A percentile compares a stretch with the other conserved stretches of the same genome.
Conservation (phyloP, 2,329 filamentous ascomycete species). For the Epichloe hybrida region DNA sequence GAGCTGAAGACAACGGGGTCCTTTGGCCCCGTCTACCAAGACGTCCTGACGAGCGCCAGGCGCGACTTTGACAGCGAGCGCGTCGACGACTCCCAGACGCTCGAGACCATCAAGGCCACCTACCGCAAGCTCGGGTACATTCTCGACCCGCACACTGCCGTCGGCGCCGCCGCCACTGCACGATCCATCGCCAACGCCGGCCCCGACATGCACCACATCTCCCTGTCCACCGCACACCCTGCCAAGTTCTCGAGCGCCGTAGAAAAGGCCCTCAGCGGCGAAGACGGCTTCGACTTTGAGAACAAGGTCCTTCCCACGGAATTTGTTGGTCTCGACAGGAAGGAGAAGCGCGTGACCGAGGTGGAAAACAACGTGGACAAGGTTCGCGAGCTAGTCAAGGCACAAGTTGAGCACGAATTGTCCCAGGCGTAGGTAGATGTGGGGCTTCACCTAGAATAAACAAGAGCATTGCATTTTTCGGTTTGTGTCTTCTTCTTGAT, state of each 20-base stretch:
- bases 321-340: slow-evolving; percentile 65
- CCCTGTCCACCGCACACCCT: slow-evolving; percentile 85
- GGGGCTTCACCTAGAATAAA: background rate
- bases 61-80: slow-evolving; percentile 71
- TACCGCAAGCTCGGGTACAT: slow-evolving; percentile 58
- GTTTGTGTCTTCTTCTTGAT: background rate
- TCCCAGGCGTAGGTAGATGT: slow-evolving; percentile 12
- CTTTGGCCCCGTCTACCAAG: slow-evolving; percentile 62
- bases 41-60: slow-evolving; percentile 58
- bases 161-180: slow-evolving; percentile 65
- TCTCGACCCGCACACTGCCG: slow-evolving; percentile 83
- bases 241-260: slow-evolving; percentile 89
- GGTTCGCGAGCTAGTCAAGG: slow-evolving; percentile 62
- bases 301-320: slow-evolving; percentile 64
- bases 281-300: slow-evolving; percentile 63
- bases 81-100: slow-evolving; percentile 51
- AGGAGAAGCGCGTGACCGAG: slow-evolving; percentile 58
- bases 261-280: slow-evolving; percentile 57
- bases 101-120: slow-evolving; percentile 46
- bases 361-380: slow-evolving; percentile 61
- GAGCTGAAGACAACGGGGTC: slow-evolving; percentile 70
- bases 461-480: background rate
- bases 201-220: slow-evolving; percentile 53
- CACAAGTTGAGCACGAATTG: slow-evolving; percentile 56
- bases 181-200: slow-evolving; percentile 48